These are phyloP conservation scores for Phanerochaete carnosa DNA, from an alignment of 768 basidiomycete species.

Conservation along the genomic window DNA sequence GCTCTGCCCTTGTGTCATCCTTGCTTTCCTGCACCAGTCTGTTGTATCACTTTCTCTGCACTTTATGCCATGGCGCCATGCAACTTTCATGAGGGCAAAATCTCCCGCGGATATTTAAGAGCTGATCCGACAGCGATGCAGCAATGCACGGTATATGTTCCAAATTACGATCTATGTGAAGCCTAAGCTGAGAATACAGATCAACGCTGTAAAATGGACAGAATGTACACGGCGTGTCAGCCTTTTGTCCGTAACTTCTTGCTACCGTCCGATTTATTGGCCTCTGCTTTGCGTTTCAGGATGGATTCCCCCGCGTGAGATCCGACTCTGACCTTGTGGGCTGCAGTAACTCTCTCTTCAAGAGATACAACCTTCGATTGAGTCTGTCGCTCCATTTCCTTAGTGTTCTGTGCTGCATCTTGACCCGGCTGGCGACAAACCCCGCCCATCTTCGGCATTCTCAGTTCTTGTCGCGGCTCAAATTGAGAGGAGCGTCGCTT, in stretches of 20 bases:
- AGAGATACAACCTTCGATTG: too few relatives aligned
- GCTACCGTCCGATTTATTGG: background rate
- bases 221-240: background rate
- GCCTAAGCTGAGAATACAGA: background rate
- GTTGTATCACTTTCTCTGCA: constrained; percentile 36
- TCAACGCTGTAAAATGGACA: background rate
- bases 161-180: background rate
- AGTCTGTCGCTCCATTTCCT: too few relatives aligned
- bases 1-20: constrained; percentile 29
- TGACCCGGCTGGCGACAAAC: too few relatives aligned
- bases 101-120: background rate
- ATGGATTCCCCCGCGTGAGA: background rate
- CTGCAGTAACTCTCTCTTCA: too few relatives aligned
- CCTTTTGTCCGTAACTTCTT: background rate
- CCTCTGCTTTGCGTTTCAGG: background rate
- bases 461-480: too few relatives aligned
- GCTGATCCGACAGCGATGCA: background rate
- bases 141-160: constrained; percentile 1
- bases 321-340: too few relatives aligned
- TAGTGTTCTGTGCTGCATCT: too few relatives aligned
- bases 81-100: constrained; percentile 23
- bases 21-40: constrained; percentile 37
- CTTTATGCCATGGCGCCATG: constrained; percentile 36
- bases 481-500: background rate
- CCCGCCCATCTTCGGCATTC: too few relatives aligned